Evolutionary conservation across 345 rosid species (phyloP).

Genomic region (Cardamine occulta): DNA sequence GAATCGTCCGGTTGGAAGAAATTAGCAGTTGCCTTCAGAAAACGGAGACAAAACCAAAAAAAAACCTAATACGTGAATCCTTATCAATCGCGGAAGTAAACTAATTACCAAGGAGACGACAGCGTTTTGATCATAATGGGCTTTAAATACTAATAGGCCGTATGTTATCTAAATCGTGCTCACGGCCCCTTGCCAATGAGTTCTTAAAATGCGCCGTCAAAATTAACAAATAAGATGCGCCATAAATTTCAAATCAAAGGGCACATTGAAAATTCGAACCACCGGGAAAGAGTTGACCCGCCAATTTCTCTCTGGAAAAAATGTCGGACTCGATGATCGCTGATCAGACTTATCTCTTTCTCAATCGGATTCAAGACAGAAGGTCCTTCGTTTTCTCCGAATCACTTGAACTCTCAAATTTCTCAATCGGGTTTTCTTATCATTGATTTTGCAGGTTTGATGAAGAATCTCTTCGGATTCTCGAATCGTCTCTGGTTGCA

Average conservation of each 20-base stretch:
- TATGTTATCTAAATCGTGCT: neutral
- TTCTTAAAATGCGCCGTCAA: conserved; percentile 17
- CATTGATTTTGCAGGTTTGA: conserved; percentile 54
- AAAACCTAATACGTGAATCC: conserved; percentile 12
- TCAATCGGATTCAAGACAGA: conserved; percentile 52
- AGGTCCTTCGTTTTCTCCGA: conserved; percentile 48
- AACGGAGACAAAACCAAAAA: conserved; percentile 13
- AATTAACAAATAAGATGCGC: conserved; percentile 1
- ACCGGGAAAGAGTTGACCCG: conserved; percentile 24
- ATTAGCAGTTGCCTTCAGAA: conserved; percentile 22
- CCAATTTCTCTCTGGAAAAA: conserved; percentile 28
- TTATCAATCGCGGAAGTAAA: neutral
- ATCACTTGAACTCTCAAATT: neutral
- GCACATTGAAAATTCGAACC: conserved; percentile 1
- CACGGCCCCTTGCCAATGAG: neutral
- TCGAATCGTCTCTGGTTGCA: conserved; percentile 58
- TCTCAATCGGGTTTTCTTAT: conserved; percentile 8
- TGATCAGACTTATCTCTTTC: conserved; percentile 51
- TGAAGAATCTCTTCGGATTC: conserved; percentile 60
- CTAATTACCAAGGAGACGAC: neutral
- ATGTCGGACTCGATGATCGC: conserved; percentile 40
- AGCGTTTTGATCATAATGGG: neutral
- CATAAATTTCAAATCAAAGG: conserved; percentile 12
- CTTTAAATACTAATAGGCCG: neutral
- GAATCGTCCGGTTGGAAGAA: conserved; percentile 23